Conservation (phyloP, 1,284 basidiomycete species). For the Naganishia cerealis region DNA sequence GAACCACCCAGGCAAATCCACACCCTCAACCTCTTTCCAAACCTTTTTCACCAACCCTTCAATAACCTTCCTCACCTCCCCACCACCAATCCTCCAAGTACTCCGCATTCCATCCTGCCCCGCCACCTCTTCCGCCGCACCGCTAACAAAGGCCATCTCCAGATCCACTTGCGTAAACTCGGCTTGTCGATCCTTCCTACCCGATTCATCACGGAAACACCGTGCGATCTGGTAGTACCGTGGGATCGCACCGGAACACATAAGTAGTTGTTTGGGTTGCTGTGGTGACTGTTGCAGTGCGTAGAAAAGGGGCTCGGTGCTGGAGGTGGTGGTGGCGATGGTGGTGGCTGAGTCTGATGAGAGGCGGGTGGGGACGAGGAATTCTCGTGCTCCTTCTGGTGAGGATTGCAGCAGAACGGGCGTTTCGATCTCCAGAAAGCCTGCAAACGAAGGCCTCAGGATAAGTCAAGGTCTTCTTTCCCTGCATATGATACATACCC, state of each 20-base stretch:
- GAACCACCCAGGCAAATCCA: slow-evolving; percentile 65
- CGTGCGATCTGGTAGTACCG: slow-evolving; percentile 88
- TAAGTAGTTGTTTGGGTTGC: slow-evolving; percentile 90
- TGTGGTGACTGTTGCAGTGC: slow-evolving; percentile 92
- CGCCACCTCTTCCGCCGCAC: slow-evolving; percentile 53
- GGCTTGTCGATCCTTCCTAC: slow-evolving; percentile 88
- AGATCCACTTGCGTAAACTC: slow-evolving; percentile 96
- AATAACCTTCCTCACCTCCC: slow-evolving; percentile 71
- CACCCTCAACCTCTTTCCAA: slow-evolving; percentile 66
- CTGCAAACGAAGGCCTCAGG: slow-evolving; percentile 51
- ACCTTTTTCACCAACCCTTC: slow-evolving; percentile 71
- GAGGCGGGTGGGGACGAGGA: slow-evolving; percentile 82
- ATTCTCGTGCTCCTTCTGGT: slow-evolving; percentile 91
- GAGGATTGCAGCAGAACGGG: slow-evolving; percentile 88
- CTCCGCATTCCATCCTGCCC: slow-evolving; percentile 45
- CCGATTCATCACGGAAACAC: slow-evolving; percentile 94
- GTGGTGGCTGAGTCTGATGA: slow-evolving; percentile 33
- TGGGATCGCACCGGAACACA: slow-evolving; percentile 85
- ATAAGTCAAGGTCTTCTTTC: no score
- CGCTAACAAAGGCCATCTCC: slow-evolving; percentile 92
- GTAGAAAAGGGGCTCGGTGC: slow-evolving; percentile 67
- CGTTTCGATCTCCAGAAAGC: slow-evolving; percentile 88
- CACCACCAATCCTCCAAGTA: slow-evolving; percentile 79
- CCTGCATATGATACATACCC: slow-evolving; percentile 57
- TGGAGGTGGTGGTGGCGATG: slow-evolving; percentile 20